Percentiles rank a stretch among this genome's conserved stretches.
Evolutionary conservation across 208 protist species (phyloP).

Genomic region (Crithidia expoeki): DNA sequence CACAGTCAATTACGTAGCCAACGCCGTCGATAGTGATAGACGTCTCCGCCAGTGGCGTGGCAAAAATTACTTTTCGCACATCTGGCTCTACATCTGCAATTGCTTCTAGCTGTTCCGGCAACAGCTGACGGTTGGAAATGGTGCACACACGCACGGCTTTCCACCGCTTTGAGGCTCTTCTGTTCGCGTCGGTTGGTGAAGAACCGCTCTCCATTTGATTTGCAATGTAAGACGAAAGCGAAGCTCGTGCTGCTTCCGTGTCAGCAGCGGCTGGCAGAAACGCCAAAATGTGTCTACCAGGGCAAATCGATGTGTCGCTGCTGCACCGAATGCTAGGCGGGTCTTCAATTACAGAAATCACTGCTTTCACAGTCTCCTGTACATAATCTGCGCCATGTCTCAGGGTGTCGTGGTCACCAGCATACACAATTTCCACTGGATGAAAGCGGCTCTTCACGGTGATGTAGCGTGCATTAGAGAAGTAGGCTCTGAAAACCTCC

Average conservation of each 20-base stretch:
- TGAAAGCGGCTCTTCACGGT: constrained; percentile 92
- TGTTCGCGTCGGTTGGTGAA: not conserved
- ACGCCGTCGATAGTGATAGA: constrained; percentile 99
- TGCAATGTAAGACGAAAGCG: not conserved
- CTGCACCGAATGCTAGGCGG: constrained; percentile 13
- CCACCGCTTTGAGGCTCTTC: not conserved
- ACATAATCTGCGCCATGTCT: constrained; percentile 83
- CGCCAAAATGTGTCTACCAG: constrained; percentile 45
- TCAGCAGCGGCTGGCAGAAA: constrained; percentile 65
- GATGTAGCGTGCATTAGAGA: constrained; percentile 92
- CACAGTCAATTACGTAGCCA: constrained; percentile 97
- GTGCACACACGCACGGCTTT: not conserved
- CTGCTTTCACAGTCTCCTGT: constrained; percentile 34
- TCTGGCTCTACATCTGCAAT: constrained; percentile 19
- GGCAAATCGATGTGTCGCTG: not conserved
- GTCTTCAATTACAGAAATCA: constrained; percentile 42
- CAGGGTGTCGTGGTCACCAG: constrained; percentile 32
- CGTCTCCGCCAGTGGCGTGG: constrained; percentile 99
- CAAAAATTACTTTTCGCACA: constrained; percentile 89
- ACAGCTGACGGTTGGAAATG: constrained; percentile 49
- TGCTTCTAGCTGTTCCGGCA: constrained; percentile 44
- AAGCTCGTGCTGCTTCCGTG: constrained; percentile 36
- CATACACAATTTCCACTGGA: constrained; percentile 54
- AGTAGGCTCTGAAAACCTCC: constrained; percentile 95
- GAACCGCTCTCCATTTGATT: too few relatives aligned